Base-by-base conservation (phyloP, 768 basidiomycete species). In the Sistotremastrum niveocremeum region DNA sequence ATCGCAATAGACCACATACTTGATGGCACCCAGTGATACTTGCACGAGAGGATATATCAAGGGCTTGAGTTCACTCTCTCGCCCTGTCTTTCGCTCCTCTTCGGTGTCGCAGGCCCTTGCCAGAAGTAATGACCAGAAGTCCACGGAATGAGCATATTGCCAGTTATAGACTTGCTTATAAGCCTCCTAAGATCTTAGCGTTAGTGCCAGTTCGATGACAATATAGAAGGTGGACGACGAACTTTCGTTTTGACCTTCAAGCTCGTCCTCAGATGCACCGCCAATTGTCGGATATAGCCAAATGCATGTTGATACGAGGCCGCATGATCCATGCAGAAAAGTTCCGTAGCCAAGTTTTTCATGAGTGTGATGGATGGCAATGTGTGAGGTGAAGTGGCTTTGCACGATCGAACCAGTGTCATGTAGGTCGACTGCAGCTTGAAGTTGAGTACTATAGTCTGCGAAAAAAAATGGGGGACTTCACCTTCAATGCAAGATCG, bases 151-250 rank as follows among this genome's bases (percentile, higher is more conserved):
- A 2, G 82, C 84, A 53, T 83, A 97, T 65, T 97, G 95, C 95
- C 95, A 99, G 65, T 97, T 99, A 65, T 99, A 95, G 20, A 99
- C 94, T 55, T 84, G 81, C 61, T 82, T 83, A 65, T 84, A 93
- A 6, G 88, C 80, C 53, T 98, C 91, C 82, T 89, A 60, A 20
- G 47, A 44, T 34, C 42, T 5, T 34, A 36, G 49, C 30, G 45
- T 39, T 41, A 46, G 47, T 41, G 20, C 41, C 43, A 48, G 42
- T 48, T 41, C 52, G 9, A 51, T 52, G 6, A 49, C 47, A 12
- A 49, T 38, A 20, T 46, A 9, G 37, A 39, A 7, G 28, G 29
- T 34, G 7, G 28, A 10, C 44, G 29, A 57, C 67, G 4, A 38
- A 81, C 88, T 71, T 90, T 90, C 31, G 77, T 81, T 58, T 83